Percentiles rank a stretch among this genome's conserved stretches.
phyloP scores from a whole-genome alignment of 306 rosid species.

The Begonia masoniana region DNA sequence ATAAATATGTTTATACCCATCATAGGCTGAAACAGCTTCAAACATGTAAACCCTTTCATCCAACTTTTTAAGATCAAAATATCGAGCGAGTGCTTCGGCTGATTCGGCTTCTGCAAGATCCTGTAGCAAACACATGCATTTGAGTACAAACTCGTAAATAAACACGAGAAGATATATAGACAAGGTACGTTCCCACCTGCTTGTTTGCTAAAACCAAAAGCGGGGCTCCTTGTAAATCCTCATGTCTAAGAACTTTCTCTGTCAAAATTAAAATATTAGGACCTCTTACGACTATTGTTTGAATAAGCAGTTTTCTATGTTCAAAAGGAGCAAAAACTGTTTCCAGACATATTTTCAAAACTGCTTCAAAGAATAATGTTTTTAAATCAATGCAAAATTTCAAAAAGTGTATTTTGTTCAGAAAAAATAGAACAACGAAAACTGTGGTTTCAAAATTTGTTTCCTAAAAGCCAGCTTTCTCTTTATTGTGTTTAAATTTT shows the following conservation, averaged over 20 bases:
- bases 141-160: background rate
- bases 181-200: conserved; percentile 46
- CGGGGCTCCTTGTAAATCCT: conserved; percentile 97
- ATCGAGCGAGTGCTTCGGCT: conserved; percentile 73
- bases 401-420: no score
- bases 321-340: no score
- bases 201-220: conserved; percentile 91
- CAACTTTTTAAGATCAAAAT: conserved; percentile 86
- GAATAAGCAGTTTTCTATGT: no score
- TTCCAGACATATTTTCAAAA: no score
- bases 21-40: conserved; percentile 89
- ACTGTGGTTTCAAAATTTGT: no score
- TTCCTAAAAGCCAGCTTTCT: no score
- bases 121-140: conserved; percentile 18
- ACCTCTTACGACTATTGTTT: no score
- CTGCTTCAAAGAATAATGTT: no score
- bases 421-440: no score
- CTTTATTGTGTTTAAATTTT: no score
- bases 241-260: conserved; percentile 92
- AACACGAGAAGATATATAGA: background rate
- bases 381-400: no score
- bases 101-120: conserved; percentile 77
- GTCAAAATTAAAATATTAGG: conserved; percentile 8
- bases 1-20: conserved; percentile 31
- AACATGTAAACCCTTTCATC: conserved; percentile 90